Conservation (phyloP, 2,329 filamentous ascomycete species). For the Cordyceps militaris region DNA sequence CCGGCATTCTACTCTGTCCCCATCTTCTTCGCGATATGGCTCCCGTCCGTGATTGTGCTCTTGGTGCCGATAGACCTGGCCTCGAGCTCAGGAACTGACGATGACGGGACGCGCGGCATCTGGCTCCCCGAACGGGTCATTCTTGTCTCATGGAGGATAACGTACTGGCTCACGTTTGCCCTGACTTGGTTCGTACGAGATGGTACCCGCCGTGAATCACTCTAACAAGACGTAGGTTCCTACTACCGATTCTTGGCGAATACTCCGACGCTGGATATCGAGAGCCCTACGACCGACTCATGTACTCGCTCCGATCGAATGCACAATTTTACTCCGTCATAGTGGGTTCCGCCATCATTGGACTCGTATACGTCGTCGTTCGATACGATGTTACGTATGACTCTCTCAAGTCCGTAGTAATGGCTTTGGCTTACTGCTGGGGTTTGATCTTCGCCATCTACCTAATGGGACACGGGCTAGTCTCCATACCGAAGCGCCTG, state of each 20-base stretch:
- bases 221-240: constrained; percentile 51
- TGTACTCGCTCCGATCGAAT: constrained; percentile 82
- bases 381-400: constrained; percentile 65
- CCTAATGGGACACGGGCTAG: constrained; percentile 93
- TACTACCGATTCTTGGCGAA: constrained; percentile 87
- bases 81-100: constrained; percentile 68
- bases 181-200: constrained; percentile 68
- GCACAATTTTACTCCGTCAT: constrained; percentile 82
- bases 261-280: constrained; percentile 92
- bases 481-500: constrained; percentile 77
- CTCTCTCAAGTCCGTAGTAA: constrained; percentile 75
- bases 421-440: constrained; percentile 94
- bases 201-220: neutral
- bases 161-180: constrained; percentile 94
- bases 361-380: constrained; percentile 76
- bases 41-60: constrained; percentile 84
- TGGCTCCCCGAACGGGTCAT: constrained; percentile 77
- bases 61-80: constrained; percentile 94
- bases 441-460: constrained; percentile 88
- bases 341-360: constrained; percentile 60
- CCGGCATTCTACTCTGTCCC: constrained; percentile 85
- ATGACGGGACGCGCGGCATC: constrained; percentile 67
- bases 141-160: constrained; percentile 86
- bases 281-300: constrained; percentile 70
- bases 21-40: constrained; percentile 90